Evolutionary conservation across 345 rosid genomes (phyloP).

Genomic region (Xanthoceras sorbifolium): DNA sequence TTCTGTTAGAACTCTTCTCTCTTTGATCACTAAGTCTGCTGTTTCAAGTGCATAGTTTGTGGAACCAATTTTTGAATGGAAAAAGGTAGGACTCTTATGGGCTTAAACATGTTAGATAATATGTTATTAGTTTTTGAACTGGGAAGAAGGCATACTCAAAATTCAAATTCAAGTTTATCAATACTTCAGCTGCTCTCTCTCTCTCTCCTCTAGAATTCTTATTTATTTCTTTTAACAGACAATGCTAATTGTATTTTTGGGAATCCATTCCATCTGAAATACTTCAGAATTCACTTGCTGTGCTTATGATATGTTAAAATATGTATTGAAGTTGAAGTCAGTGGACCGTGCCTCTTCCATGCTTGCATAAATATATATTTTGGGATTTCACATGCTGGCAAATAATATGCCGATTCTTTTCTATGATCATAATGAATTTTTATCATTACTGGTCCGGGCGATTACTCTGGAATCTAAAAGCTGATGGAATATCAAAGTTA

Average conservation of each 20-base stretch:
- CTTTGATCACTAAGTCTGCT: not conserved
- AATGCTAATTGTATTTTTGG: not conserved
- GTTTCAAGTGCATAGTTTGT: not conserved
- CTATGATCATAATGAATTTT: not conserved
- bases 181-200: not conserved
- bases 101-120: too few relatives aligned
- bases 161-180: not conserved
- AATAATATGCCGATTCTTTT: not conserved
- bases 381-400: not conserved
- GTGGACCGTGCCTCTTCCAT: not conserved
- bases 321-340: too few relatives aligned
- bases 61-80: not conserved
- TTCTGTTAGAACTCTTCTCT: slow-evolving; percentile 1
- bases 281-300: not conserved
- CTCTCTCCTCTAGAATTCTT: not conserved
- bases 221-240: not conserved
- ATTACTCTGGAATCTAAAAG: not conserved
- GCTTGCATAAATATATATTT: not conserved
- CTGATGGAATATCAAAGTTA: slow-evolving; percentile 1
- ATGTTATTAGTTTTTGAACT: too few relatives aligned
- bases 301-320: not conserved
- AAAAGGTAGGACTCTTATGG: not conserved
- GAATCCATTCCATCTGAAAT: not conserved
- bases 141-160: not conserved
- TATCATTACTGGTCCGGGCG: not conserved